Conservation (phyloP, 2,329 filamentous ascomycete genomes). For the Dothidotthia symphoricarpi region DNA sequence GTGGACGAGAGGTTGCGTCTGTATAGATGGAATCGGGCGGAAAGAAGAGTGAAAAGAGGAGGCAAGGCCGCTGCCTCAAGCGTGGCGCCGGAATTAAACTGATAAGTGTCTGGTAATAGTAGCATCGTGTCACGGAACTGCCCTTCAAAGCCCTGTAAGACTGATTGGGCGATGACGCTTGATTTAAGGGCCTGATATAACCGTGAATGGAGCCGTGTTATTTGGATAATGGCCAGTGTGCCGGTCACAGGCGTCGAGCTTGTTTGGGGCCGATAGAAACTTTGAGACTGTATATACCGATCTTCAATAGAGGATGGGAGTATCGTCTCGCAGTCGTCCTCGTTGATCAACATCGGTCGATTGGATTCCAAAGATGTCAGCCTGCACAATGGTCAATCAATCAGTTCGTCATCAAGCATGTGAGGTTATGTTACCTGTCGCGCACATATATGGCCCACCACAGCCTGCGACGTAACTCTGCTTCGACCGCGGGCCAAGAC, state of each 20-base stretch:
- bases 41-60: slow-evolving; percentile 75
- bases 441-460: slow-evolving; percentile 95
- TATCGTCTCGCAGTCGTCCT: slow-evolving; percentile 81
- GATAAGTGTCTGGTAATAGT: slow-evolving; percentile 73
- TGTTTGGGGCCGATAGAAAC: slow-evolving; percentile 42
- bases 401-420: not conserved
- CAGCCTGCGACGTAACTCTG: slow-evolving; percentile 79
- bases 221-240: slow-evolving; percentile 75
- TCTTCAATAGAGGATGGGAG: slow-evolving; percentile 81
- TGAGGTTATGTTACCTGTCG: slow-evolving; percentile 60
- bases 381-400: slow-evolving; percentile 45
- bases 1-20: slow-evolving; percentile 80
- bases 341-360: slow-evolving; percentile 77
- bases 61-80: slow-evolving; percentile 73
- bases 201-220: slow-evolving; percentile 73
- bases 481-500: slow-evolving; percentile 71
- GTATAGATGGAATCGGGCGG: slow-evolving; percentile 80
- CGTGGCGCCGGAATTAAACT: slow-evolving; percentile 62
- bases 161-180: slow-evolving; percentile 60
- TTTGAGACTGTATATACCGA: slow-evolving; percentile 63
- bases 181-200: slow-evolving; percentile 69
- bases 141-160: slow-evolving; percentile 74
- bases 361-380: slow-evolving; percentile 77
- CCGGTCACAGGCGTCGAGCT: slow-evolving; percentile 58
- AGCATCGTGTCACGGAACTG: slow-evolving; percentile 74